Percentiles rank a stretch among this genome's conserved stretches.
Evolutionary conservation across 306 rosid species (phyloP).

Genomic region (Abrus precatorius): DNA sequence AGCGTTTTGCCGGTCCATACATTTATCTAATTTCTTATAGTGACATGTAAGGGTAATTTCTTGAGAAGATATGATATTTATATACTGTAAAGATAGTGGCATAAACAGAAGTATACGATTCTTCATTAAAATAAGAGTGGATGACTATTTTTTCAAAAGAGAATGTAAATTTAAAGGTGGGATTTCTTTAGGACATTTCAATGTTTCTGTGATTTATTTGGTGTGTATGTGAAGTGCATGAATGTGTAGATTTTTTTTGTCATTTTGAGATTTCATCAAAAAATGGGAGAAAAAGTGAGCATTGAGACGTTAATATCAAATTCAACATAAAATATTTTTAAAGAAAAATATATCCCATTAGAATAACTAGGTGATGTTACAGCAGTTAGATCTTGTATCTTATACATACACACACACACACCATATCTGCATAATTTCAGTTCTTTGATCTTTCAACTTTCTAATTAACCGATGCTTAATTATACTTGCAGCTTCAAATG

Average conservation of each 20-base stretch:
- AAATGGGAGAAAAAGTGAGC: not conserved
- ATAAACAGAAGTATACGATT: too few species aligned
- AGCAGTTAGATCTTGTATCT: not conserved
- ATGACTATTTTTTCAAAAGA: not conserved
- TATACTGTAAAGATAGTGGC: too few species aligned
- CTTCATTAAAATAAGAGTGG: not conserved
- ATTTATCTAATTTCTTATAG: too few species aligned
- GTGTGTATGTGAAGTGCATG: not conserved
- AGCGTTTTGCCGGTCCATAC: not conserved
- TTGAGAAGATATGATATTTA: too few species aligned
- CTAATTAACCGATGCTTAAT: not conserved
- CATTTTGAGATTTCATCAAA: not conserved
- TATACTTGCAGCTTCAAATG: conserved; percentile 35
- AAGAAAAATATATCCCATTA: not conserved
- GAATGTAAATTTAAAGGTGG: too few species aligned
- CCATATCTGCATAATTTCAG: not conserved
- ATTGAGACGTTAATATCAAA: not conserved
- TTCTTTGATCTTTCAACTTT: not conserved
- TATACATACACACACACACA: not conserved
- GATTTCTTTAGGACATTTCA: too few species aligned
- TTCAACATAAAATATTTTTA: not conserved
- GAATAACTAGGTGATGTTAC: not conserved
- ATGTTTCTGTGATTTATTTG: too few species aligned
- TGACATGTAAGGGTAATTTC: too few species aligned
- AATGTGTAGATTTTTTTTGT: not conserved